Evolutionary conservation across 2,329 filamentous ascomycete species (phyloP).

Genomic region (Ophiognomonia clavigignenti-juglandacearum): DNA sequence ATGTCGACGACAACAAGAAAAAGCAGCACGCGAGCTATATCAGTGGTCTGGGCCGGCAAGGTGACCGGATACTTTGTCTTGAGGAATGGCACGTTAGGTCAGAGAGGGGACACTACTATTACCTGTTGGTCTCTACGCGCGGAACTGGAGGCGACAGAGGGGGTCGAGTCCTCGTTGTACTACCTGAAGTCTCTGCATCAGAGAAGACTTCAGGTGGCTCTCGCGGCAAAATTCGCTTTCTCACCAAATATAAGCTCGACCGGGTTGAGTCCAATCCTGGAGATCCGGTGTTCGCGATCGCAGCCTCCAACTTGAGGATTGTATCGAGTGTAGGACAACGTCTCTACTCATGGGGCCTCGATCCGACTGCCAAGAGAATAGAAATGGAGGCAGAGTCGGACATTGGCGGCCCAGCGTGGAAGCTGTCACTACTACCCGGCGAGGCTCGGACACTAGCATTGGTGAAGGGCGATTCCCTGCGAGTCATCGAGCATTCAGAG

Average conservation of each 20-base stretch:
- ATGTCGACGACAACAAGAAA: conserved; percentile 33
- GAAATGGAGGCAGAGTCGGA: conserved; percentile 39
- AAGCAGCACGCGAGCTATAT: conserved; percentile 40
- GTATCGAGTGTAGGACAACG: conserved; percentile 29
- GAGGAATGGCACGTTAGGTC: conserved; percentile 60
- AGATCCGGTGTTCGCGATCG: conserved; percentile 48
- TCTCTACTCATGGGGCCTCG: conserved; percentile 35
- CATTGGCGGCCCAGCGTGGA: conserved; percentile 46
- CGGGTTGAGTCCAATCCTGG: conserved; percentile 26
- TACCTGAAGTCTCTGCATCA: conserved; percentile 39
- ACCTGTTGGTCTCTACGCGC: conserved; percentile 56
- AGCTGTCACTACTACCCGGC: conserved; percentile 32
- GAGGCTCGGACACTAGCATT: conserved; percentile 45
- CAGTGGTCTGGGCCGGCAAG: conserved; percentile 48
- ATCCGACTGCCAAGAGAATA: conserved; percentile 46
- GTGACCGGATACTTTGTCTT: conserved; percentile 56
- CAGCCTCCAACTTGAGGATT: conserved; percentile 2
- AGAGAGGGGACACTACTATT: conserved; percentile 54
- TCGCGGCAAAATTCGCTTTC: conserved; percentile 41
- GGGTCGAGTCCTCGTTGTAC: conserved; percentile 53
- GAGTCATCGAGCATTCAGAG: conserved; percentile 39
- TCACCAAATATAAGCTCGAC: conserved; percentile 46
- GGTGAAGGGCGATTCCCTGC: conserved; percentile 50
- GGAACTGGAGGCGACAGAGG: conserved; percentile 17
- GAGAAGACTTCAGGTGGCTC: conserved; percentile 22